Conservation (phyloP, 495 filamentous ascomycete genomes). For the Talaromyces proteolyticus region DNA sequence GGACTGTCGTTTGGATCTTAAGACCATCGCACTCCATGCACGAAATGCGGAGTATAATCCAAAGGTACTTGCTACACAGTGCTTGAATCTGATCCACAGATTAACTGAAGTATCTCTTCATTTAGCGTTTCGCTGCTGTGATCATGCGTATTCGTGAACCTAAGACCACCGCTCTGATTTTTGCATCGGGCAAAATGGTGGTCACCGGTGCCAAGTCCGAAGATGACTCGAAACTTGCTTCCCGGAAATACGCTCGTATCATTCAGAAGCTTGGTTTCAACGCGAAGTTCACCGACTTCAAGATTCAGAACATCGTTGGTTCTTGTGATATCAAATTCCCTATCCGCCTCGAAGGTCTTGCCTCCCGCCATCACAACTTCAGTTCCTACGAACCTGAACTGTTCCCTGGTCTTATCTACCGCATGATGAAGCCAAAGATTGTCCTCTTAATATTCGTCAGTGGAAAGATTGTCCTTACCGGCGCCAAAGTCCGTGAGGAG, state of each 20-base stretch:
- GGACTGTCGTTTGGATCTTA: constrained; percentile 94
- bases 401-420: constrained; percentile 98
- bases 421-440: constrained; percentile 99
- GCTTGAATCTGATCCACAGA: constrained; percentile 31
- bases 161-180: constrained; percentile 97
- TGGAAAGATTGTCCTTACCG: constrained; percentile 97
- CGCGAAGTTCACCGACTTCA: constrained; percentile 99
- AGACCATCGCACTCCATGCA: constrained; percentile 98
- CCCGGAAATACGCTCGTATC: constrained; percentile 96
- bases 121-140: constrained; percentile 97
- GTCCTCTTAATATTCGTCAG: constrained; percentile 98
- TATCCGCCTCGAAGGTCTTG: constrained; percentile 92
- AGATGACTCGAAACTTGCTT: constrained; percentile 94
- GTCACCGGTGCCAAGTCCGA: constrained; percentile 98
- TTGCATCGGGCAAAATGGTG: constrained; percentile 99
- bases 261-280: constrained; percentile 99
- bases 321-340: constrained; percentile 99
- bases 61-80: constrained; percentile 63
- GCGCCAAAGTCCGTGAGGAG: constrained; percentile 96
- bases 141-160: constrained; percentile 99
- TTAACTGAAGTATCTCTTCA: constrained; percentile 39
- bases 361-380: constrained; percentile 97
- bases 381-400: constrained; percentile 97
- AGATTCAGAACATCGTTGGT: constrained; percentile 99
- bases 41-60: constrained; percentile 98